phyloP scores from a whole-genome alignment of 2,329 filamentous ascomycete genomes.

The Magnaporthales sp. region DNA sequence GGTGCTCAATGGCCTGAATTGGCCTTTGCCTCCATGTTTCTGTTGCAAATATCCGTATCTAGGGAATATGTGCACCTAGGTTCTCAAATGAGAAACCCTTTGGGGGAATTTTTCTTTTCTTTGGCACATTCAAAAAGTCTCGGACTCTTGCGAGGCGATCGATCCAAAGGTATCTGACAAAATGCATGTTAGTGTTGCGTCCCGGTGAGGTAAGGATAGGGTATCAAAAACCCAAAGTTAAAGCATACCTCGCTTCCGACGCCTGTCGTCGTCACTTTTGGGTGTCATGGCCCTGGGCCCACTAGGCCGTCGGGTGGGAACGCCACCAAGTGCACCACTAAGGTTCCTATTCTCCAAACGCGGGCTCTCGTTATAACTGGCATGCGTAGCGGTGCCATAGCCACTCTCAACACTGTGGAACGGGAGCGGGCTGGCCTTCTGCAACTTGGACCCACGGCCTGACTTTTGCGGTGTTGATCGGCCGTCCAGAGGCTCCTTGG shows the following conservation, averaged over 20 bases:
- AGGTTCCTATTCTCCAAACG: slow-evolving; percentile 49
- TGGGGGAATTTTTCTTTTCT: slow-evolving; percentile 12
- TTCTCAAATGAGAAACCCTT: not conserved
- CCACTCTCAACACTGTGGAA: slow-evolving; percentile 47
- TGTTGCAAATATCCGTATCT: not conserved
- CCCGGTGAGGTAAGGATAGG: not conserved
- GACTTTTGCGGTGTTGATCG: slow-evolving; percentile 35
- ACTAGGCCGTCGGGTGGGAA: slow-evolving; percentile 45
- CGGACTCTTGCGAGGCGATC: slow-evolving; percentile 40
- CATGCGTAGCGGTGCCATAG: slow-evolving; percentile 35
- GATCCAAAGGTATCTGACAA: slow-evolving; percentile 43
- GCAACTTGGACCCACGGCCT: slow-evolving; percentile 39
- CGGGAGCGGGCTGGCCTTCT: slow-evolving; percentile 47
- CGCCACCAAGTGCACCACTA: slow-evolving; percentile 40
- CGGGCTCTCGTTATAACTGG: slow-evolving; percentile 42
- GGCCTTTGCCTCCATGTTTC: not conserved
- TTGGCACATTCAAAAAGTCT: slow-evolving; percentile 35
- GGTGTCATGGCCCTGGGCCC: slow-evolving; percentile 55
- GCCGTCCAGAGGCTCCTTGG: slow-evolving; percentile 51
- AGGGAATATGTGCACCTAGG: not conserved
- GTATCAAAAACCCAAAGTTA: not conserved
- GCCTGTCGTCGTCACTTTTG: slow-evolving; percentile 39
- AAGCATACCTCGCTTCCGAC: slow-evolving; percentile 47
- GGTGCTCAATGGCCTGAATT: too few relatives aligned
- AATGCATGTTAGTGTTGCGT: not conserved